Evolutionary conservation across 169 alveolate genomes (phyloP), one percentile per base, ranked within the genome.

Genomic region (Plasmodium knowlesi): DNA sequence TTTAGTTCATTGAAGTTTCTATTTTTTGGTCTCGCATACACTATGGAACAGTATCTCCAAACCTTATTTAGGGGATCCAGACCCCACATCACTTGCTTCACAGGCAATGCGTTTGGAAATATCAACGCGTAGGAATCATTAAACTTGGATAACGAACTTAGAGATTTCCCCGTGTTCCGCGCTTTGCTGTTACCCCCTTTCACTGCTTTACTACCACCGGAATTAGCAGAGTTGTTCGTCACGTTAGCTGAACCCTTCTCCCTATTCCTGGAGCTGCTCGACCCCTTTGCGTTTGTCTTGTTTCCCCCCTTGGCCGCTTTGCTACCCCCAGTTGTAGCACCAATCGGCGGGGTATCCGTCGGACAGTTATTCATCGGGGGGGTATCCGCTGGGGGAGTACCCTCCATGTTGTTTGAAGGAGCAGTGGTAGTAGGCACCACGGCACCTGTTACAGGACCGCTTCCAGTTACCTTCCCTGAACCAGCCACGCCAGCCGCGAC

Each of bases 11-110:
- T 90, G 4, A 73, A n/a, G 12, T 9, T 67, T 46, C 80, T 90
- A 79, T 83, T 82, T 39, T 90, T 82, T 22, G 84, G 95, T 93
- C 97, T 89, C 3, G 97, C 97, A 61, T 96, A 96, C 19, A 96
- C 97, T 41, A 96, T 95, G 61, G 93, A 79, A 39, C 97, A 96
- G 43, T 83, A 84, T 4, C 97, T 57, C 97, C 97, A 96, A 10
- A 82, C 93, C 19, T 96, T 92, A 53, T 85, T 85, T 37, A 95
- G 80, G 12, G 88, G 92, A 50, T 96, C 96, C 19, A 84, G 72
- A 4, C 97, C 97, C 97, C 97, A 96, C 82, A 96, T 96, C 10
- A 93, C 95, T 39, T 83, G 95, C 70, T 96, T 96, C 82, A 95
- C 95, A 19, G 97, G 97, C 39, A 82, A 84, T 8, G 97, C 97